These are phyloP conservation scores for Verticillium albo-atrum DNA, from an alignment of 2,329 filamentous ascomycete genomes.

Conservation along the genomic window DNA sequence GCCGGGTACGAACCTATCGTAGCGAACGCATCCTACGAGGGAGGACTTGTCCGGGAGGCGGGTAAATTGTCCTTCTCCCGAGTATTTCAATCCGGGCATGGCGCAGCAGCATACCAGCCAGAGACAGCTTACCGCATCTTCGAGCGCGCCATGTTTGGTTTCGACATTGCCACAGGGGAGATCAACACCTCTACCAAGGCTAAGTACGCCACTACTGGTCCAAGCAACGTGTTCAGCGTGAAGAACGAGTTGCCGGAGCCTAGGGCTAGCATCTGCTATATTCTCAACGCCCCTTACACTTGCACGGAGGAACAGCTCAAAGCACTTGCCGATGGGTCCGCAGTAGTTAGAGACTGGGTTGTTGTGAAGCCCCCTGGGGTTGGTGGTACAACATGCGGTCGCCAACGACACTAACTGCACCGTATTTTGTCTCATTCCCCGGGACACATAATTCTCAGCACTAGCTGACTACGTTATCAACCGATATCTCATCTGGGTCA, in stretches of 20 bases:
- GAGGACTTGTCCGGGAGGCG: conserved; percentile 60
- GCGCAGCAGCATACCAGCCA: conserved; percentile 45
- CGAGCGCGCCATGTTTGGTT: conserved; percentile 41
- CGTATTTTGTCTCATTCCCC: too few relatives aligned
- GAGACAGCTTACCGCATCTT: conserved; percentile 41
- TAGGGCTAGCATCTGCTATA: conserved; percentile 52
- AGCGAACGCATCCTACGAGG: conserved; percentile 53
- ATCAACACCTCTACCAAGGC: background rate
- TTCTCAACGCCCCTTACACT: conserved; percentile 44
- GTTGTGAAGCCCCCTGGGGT: conserved; percentile 13
- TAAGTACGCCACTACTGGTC: conserved; percentile 21
- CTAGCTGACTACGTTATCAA: too few relatives aligned
- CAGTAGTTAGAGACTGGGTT: conserved; percentile 38
- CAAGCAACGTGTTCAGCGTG: conserved; percentile 35
- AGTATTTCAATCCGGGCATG: conserved; percentile 51
- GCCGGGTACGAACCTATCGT: conserved; percentile 63
- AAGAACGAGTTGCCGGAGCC: conserved; percentile 41
- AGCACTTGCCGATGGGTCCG: conserved; percentile 45
- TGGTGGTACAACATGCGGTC: background rate
- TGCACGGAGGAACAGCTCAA: conserved; percentile 51
- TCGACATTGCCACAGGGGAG: conserved; percentile 42
- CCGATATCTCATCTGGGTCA: too few relatives aligned
- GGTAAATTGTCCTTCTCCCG: conserved; percentile 58
- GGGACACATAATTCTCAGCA: too few relatives aligned
- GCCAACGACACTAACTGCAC: too few relatives aligned